A percentile compares a stretch with the other conserved stretches of the same genome.
phyloP scores from a whole-genome alignment of 768 basidiomycete genomes.

The Tulasnella sp. region DNA sequence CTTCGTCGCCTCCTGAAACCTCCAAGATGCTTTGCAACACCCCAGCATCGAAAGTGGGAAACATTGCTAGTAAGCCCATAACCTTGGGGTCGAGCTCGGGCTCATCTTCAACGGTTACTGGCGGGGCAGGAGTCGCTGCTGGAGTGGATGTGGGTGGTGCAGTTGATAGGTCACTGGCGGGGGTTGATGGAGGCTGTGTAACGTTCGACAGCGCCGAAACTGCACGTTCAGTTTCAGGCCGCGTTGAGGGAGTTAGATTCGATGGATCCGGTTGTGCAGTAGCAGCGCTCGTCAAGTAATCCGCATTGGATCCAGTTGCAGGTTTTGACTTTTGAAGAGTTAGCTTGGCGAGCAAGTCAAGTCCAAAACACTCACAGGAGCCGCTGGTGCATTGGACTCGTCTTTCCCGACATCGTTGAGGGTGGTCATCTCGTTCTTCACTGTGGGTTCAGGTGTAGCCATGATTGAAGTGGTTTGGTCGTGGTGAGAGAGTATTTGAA shows the following conservation, averaged over 20 bases:
- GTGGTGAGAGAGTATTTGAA: background rate
- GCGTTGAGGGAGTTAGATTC: constrained; percentile 16
- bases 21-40: constrained; percentile 70
- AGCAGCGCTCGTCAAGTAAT: background rate
- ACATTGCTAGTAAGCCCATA: constrained; percentile 58
- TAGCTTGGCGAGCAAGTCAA: background rate
- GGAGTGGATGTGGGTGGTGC: constrained; percentile 8
- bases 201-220: constrained; percentile 14
- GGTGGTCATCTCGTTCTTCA: background rate
- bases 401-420: background rate
- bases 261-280: background rate
- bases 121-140: background rate
- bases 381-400: background rate
- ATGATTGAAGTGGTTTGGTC: background rate
- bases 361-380: background rate
- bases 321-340: background rate
- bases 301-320: background rate
- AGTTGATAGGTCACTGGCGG: background rate
- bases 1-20: constrained; percentile 65
- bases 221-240: background rate
- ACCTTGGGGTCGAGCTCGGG: constrained; percentile 46
- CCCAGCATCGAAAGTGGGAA: constrained; percentile 74
- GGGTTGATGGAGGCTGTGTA: constrained; percentile 15
- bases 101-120: constrained; percentile 14
- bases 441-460: background rate